phyloP scores from a whole-genome alignment of 371 early-diverging fungal species.

The Homolaphlyctis polyrhiza region DNA sequence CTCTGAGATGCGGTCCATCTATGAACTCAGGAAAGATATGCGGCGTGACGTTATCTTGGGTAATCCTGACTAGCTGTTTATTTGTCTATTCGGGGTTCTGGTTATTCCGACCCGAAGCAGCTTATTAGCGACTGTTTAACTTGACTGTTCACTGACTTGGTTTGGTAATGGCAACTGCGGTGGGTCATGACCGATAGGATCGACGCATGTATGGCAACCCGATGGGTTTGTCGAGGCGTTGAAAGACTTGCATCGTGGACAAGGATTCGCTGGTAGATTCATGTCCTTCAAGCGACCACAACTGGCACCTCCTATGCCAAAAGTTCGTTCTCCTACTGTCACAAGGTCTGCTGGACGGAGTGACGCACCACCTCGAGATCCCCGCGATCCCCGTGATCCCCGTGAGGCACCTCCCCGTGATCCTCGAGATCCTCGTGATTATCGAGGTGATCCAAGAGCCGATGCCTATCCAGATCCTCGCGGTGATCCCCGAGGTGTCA shows the following conservation, averaged over 20 bases:
- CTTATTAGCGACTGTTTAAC: not conserved
- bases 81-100: not conserved
- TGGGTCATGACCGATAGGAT: constrained; percentile 34
- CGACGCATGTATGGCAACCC: constrained; percentile 77
- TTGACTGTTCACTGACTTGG: not conserved
- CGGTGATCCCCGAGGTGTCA: not conserved
- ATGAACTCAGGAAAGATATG: constrained; percentile 68
- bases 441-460: not conserved
- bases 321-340: too few relatives aligned
- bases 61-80: constrained; percentile 2
- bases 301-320: not conserved
- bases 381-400: not conserved
- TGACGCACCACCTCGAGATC: not conserved
- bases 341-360: not conserved
- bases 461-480: not conserved
- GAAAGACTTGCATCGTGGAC: constrained; percentile 20
- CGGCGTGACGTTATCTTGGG: constrained; percentile 68
- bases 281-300: not conserved
- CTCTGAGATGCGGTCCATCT: constrained; percentile 81
- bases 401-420: not conserved
- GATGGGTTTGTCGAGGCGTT: constrained; percentile 60
- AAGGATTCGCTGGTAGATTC: not conserved
- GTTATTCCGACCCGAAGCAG: not conserved
- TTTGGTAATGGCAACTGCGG: not conserved
- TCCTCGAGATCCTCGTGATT: not conserved